These are phyloP conservation scores for Colletotrichum phormii DNA, from an alignment of 2,329 filamentous ascomycete species.

Conservation along the genomic window DNA sequence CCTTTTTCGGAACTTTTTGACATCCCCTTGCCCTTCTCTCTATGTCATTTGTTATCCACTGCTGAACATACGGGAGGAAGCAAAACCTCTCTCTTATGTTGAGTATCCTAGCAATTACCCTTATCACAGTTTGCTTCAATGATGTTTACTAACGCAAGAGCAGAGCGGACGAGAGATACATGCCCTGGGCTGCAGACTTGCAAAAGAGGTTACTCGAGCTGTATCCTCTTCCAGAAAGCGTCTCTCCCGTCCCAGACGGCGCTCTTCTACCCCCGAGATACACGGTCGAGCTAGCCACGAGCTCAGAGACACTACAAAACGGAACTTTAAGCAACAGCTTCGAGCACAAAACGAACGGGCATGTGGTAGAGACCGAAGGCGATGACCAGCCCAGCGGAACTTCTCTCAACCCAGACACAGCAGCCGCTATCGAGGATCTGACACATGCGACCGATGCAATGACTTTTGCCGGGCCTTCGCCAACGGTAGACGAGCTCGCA, in stretches of 20 bases:
- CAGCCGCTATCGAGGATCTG: constrained; percentile 3
- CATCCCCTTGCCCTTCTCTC: neutral
- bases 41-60: neutral
- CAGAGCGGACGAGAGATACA: constrained; percentile 84
- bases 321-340: neutral
- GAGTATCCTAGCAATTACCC: neutral
- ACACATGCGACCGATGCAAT: constrained; percentile 2
- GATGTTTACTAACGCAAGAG: constrained; percentile 15
- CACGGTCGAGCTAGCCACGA: constrained; percentile 58
- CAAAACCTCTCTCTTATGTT: neutral
- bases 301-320: constrained; percentile 37
- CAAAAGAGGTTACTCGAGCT: constrained; percentile 72
- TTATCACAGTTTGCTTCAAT: neutral
- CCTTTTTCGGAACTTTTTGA: neutral
- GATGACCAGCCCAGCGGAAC: neutral
- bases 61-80: neutral
- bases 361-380: neutral
- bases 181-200: constrained; percentile 80
- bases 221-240: constrained; percentile 75
- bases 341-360: neutral
- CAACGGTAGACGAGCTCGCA: neutral
- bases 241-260: constrained; percentile 78
- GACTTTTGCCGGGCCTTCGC: neutral
- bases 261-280: constrained; percentile 82
- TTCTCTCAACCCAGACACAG: neutral